These are phyloP conservation scores for Amanita rimosa DNA, from an alignment of 768 basidiomycete genomes.

Conservation along the genomic window DNA sequence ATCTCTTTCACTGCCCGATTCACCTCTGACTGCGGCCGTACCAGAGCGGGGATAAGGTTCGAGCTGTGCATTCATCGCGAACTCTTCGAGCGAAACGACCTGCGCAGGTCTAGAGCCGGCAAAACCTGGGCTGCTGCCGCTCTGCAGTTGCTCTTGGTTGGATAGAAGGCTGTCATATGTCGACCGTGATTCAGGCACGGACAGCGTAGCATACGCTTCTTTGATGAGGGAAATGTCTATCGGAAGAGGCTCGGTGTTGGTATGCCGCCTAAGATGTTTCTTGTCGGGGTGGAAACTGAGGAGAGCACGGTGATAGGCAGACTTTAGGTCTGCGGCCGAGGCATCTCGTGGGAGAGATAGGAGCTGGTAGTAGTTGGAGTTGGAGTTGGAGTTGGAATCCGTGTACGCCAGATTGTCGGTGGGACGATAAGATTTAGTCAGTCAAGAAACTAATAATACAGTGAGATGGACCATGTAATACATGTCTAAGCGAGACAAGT, in stretches of 20 bases:
- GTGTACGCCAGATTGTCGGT: conserved; percentile 5
- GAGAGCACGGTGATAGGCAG: conserved; percentile 57
- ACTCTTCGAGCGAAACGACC: conserved; percentile 69
- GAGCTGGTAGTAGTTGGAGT: conserved; percentile 56
- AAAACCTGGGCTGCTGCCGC: not conserved
- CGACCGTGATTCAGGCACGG: conserved; percentile 33
- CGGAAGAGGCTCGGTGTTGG: not conserved
- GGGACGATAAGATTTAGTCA: not conserved
- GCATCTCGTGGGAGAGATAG: conserved; percentile 43
- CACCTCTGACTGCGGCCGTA: conserved; percentile 6
- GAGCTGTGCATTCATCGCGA: conserved; percentile 22
- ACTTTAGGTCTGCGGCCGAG: conserved; percentile 45
- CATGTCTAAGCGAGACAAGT: too few relatives aligned
- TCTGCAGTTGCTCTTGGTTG: conserved; percentile 3
- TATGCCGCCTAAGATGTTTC: conserved; percentile 4
- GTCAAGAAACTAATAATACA: too few relatives aligned
- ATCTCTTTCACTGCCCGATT: conserved; percentile 13
- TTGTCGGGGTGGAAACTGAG: conserved; percentile 52
- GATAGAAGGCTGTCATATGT: conserved; percentile 32
- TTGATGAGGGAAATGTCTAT: conserved; percentile 50
- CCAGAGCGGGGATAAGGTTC: not conserved
- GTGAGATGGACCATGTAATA: too few relatives aligned
- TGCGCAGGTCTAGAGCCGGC: conserved; percentile 59
- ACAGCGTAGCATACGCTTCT: conserved; percentile 56
- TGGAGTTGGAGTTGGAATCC: too few relatives aligned